Conservation (phyloP, 1,284 basidiomycete genomes). For the Naganishia sp. region DNA sequence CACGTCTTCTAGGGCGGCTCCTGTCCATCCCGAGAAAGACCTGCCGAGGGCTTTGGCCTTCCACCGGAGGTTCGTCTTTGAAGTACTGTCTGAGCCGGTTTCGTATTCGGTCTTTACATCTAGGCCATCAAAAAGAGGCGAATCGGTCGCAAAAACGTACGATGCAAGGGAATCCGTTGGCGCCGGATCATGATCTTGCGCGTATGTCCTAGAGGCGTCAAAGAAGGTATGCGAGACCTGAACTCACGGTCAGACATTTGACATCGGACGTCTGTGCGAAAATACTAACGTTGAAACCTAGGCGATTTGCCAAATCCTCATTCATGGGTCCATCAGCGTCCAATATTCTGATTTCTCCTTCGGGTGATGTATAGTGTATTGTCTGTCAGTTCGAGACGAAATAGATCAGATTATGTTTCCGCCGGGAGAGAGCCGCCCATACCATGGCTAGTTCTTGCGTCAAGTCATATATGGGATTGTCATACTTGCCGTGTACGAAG, state of each 20-base stretch:
- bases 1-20: constrained; percentile 44
- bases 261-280: too few relatives aligned
- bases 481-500: constrained; percentile 40
- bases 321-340: constrained; percentile 22
- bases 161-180: constrained; percentile 24
- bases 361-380: constrained; percentile 21
- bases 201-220: constrained; percentile 29
- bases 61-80: constrained; percentile 4
- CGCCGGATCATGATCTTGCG: constrained; percentile 30
- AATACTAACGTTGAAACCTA: constrained; percentile 15
- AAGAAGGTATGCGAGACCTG: constrained; percentile 34
- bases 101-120: background rate
- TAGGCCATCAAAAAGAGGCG: constrained; percentile 35
- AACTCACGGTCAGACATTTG: too few relatives aligned
- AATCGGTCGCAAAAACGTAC: constrained; percentile 31
- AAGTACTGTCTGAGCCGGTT: background rate
- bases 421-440: background rate
- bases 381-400: background rate
- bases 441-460: constrained; percentile 35
- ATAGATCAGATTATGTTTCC: background rate
- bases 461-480: constrained; percentile 38
- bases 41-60: constrained; percentile 32
- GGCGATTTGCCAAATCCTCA: constrained; percentile 13
- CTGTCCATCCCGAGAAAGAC: constrained; percentile 41
- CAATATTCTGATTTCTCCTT: constrained; percentile 21